A percentile compares a stretch with the other conserved stretches of the same genome.
Conservation (phyloP, 2,329 filamentous ascomycete species). For the Alternaria sp. region DNA sequence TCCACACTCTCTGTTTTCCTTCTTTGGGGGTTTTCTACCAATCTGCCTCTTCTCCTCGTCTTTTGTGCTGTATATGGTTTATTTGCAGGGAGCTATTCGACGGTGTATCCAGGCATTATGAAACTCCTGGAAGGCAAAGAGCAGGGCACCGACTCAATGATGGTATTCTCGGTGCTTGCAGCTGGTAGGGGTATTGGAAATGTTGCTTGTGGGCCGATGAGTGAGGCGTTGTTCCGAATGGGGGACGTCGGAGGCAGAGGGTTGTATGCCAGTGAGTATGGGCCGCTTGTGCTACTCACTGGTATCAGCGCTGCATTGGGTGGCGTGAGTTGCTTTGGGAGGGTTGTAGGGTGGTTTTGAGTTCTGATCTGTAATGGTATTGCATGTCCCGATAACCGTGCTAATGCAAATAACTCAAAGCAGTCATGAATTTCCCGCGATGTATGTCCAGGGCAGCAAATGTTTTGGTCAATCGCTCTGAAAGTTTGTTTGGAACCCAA, state of each 20-base stretch:
- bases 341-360: not conserved
- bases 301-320: not conserved
- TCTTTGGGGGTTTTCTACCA: not conserved
- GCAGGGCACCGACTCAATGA: not conserved
- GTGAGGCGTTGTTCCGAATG: not conserved
- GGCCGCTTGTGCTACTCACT: not conserved
- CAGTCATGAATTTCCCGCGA: fast-evolving
- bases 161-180: fast-evolving
- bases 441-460: no score
- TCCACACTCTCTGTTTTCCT: not conserved
- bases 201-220: not conserved
- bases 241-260: not conserved
- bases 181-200: not conserved
- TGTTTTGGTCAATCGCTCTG: not conserved
- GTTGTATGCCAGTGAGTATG: not conserved
- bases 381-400: no score
- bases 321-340: not conserved
- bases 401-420: fast-evolving
- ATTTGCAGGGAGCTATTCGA: not conserved
- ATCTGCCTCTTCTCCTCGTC: not conserved
- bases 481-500: not conserved
- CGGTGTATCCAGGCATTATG: fast-evolving
- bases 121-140: no score
- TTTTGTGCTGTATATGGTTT: not conserved
- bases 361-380: not conserved